Evolutionary conservation across 495 filamentous ascomycete genomes (phyloP), one percentile per base, ranked within the genome.

Genomic region (Cryomyces minteri): DNA sequence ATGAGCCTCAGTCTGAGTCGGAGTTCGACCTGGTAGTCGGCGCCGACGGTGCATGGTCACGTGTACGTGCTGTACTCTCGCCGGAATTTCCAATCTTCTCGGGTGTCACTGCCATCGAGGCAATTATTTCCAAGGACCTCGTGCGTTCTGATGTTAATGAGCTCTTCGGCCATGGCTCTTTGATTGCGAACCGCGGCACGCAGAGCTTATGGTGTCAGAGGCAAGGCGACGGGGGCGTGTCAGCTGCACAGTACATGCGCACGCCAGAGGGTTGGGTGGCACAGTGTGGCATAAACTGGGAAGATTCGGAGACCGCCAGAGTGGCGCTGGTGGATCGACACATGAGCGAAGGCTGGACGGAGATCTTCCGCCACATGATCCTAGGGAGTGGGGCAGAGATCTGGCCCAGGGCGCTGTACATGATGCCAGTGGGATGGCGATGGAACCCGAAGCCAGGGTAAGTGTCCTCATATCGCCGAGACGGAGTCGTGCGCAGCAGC

Each of bases 31-130:
- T 80, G 0, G 62, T 80, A 0, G 62, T 80, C 32, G 76, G 77
- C 8, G 74, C 75, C 4, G 77, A 80, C 47, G 77, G 77, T 6
- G 72, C 74, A 10, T 78, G 75, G 71, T 71, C 67, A 8, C 64
- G 63, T 41, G 65, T 74, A 4, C 66, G 76, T 29, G 51, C 51
- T 0, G 33, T 67, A 5, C 52, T 79, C 32, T 71, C 67, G 4
- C 52, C 64, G 32, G 55, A 60, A 30, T 51, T 55, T 47, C 77
- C 73, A 2, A 43, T 56, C 9, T 79, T 73, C 55, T 64, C 66
- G 0, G 71, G 73, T 11, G 53, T 69, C 32, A 59, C 18, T 14
- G 43, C 31, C 12, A 31, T 54, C 10, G 43, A 42, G 8, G 10
- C 43, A 5, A 41, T 54, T 44, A 50, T 64, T 39, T 32, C 40